Conservation (phyloP, 2,329 filamentous ascomycete genomes). For the Emericellopsis atlantica region DNA sequence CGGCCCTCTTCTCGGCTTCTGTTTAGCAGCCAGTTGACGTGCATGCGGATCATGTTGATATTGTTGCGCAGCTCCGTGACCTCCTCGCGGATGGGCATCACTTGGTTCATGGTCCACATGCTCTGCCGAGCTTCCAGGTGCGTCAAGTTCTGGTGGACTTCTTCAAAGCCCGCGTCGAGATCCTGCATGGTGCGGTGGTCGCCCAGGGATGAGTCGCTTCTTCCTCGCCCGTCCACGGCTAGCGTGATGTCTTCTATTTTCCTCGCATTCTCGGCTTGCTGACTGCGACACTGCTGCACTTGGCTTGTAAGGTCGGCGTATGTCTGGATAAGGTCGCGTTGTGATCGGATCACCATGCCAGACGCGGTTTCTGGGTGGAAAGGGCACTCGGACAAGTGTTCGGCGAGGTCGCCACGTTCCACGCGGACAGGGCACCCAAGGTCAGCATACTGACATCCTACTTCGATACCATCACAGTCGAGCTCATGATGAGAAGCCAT, state of each 20-base stretch:
- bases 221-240: conserved; percentile 19
- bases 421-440: conserved; percentile 21
- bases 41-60: conserved; percentile 45
- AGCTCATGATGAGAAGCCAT: conserved; percentile 32
- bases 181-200: conserved; percentile 32
- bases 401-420: conserved; percentile 22
- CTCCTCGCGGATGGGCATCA: conserved; percentile 48
- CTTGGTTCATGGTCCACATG: conserved; percentile 49
- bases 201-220: conserved; percentile 28
- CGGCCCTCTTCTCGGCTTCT: conserved; percentile 34
- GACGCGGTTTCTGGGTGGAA: conserved; percentile 38
- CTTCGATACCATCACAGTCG: conserved; percentile 35
- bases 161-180: conserved; percentile 33
- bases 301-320: conserved; percentile 20
- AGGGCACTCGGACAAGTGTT: conserved; percentile 34
- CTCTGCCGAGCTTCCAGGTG: conserved; percentile 48
- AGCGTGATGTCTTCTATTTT: conserved; percentile 25
- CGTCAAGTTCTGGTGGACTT: conserved; percentile 41
- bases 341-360: conserved; percentile 33
- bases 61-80: conserved; percentile 46
- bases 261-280: conserved; percentile 18
- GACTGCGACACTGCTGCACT: conserved; percentile 19
- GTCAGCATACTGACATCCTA: conserved; percentile 32
- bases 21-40: conserved; percentile 45
- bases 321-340: conserved; percentile 33